Evolutionary conservation across 148 eudicot genomes (phyloP), one percentile per base, ranked within the genome.

Genomic region (Chenopodium quinoa): DNA sequence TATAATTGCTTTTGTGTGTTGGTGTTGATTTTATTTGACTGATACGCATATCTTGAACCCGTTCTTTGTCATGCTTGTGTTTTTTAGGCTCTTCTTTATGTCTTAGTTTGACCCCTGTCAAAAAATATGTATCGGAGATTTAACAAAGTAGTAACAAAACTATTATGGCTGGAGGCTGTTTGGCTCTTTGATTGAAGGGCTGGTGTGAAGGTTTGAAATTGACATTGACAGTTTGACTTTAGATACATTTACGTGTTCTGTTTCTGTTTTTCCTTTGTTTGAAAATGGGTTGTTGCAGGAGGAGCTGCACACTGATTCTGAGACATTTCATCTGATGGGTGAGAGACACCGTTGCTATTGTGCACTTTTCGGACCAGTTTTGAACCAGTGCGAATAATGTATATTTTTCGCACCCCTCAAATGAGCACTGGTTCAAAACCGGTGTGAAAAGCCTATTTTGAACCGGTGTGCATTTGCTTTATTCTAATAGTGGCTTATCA

Each of bases 141-240:
- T 80, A 93, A 92, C 82, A 89, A 82, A 81, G 79, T 77, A 47
- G 71, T 92, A 2, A 79, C 84, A 52, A 95, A 93, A 82, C 81
- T 93, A 29, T 78, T 93, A 82, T 91, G 92, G 93, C 70, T 90
- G 78, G 91, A 92, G 85, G 75, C 91, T n/a, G 82, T 93, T 12
- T 93, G 95, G 25, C 25, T 23, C 25, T 23, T 23, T 23, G 25
- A 23, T 23, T 23, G 25, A 23, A 23, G 25, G 25, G 25, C 25
- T 23, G 25, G 25, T 23, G 25, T 23, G 25, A 23, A 23, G 94
- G 97, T 84, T 7, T 25, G 71, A 69, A 0, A 47, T 12, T 31
- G 52, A 37, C 23, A 48, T 17, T 29, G 32, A 47, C 20, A n/a
- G 32, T 47, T 1, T 70, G 72, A 11, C 60, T 48, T 50, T 50